These are phyloP conservation scores for Vigna angularis DNA, from an alignment of 306 rosid genomes.

Conservation along the genomic window DNA sequence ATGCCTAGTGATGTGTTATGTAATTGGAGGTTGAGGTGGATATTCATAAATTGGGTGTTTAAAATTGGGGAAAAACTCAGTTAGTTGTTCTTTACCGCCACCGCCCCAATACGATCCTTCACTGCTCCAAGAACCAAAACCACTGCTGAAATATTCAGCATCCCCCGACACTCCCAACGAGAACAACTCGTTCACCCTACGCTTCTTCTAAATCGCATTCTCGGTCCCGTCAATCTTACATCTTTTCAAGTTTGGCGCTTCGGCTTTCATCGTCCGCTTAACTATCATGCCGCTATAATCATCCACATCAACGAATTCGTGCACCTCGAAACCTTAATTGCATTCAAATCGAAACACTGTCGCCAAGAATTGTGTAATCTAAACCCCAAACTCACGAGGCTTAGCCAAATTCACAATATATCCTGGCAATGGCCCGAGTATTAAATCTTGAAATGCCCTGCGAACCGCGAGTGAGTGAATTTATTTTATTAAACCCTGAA, in stretches of 20 bases:
- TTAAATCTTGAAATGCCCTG: not conserved
- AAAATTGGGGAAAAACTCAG: too few species aligned
- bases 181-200: slow-evolving; percentile 48
- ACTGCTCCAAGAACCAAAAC: slow-evolving; percentile 65
- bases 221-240: slow-evolving; percentile 71
- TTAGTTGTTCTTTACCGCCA: slow-evolving; percentile 31
- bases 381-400: slow-evolving; percentile 33
- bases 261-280: slow-evolving; percentile 71
- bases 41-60: too few species aligned
- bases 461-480: not conserved
- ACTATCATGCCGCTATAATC: slow-evolving; percentile 70
- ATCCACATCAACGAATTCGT: slow-evolving; percentile 25
- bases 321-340: slow-evolving; percentile 64
- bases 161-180: slow-evolving; percentile 54
- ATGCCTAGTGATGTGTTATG: too few species aligned
- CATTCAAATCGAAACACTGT: not conserved
- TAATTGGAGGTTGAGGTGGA: too few species aligned
- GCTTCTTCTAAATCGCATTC: slow-evolving; percentile 63
- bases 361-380: slow-evolving; percentile 36
- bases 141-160: slow-evolving; percentile 65
- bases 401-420: not conserved
- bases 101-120: slow-evolving; percentile 62
- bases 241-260: slow-evolving; percentile 86
- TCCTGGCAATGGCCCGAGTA: not conserved
- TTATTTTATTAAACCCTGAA: slow-evolving; percentile 19